phyloP scores from a whole-genome alignment of 73 alveolate species.

The Paramecium sexaurelia region DNA sequence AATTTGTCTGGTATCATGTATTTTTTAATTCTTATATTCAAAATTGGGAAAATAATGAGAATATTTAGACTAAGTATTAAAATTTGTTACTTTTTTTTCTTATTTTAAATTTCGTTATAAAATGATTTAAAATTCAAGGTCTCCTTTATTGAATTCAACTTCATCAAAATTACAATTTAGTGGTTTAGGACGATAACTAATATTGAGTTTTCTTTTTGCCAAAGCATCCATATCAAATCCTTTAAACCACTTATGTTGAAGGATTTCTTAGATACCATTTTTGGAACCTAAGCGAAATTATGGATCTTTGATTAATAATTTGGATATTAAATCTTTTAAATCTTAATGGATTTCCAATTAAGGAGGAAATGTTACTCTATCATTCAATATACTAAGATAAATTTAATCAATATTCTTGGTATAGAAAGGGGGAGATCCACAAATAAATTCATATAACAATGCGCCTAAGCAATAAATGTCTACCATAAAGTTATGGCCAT shows the following conservation, averaged over 20 bases:
- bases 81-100: not conserved
- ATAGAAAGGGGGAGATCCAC: constrained; percentile 89
- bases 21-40: not conserved
- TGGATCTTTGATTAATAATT: constrained; percentile 83
- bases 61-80: not conserved
- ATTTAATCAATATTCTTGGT: constrained; percentile 71
- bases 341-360: constrained; percentile 9
- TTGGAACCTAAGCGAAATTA: constrained; percentile 72
- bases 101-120: constrained; percentile 2
- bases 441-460: constrained; percentile 87
- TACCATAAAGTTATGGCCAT: constrained; percentile 76
- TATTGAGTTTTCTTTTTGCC: not conserved
- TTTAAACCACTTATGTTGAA: constrained; percentile 85
- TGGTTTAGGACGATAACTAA: not conserved
- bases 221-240: constrained; percentile 80
- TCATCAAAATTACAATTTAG: constrained; percentile 26
- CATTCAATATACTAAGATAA: constrained; percentile 71
- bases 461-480: constrained; percentile 90
- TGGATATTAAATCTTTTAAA: constrained; percentile 70
- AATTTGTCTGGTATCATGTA: not conserved
- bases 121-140: not conserved
- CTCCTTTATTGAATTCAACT: constrained; percentile 41
- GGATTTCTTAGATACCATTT: constrained; percentile 77
- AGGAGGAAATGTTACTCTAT: constrained; percentile 60
- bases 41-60: not conserved